phyloP scores from a whole-genome alignment of 768 basidiomycete genomes.

The Psilocybe subaeruginosa region DNA sequence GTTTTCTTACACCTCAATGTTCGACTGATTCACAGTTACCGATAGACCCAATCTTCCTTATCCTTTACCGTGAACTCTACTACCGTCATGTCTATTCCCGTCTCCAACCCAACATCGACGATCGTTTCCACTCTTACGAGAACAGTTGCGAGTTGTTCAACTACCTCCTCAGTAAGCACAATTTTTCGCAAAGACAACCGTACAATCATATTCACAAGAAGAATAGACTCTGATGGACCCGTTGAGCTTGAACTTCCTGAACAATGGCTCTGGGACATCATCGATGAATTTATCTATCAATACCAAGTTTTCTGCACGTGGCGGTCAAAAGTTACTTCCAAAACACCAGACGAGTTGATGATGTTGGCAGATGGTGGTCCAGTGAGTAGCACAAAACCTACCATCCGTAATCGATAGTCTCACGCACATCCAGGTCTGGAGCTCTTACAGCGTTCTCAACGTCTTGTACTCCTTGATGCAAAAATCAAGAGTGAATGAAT shows the following conservation, averaged over 20 bases:
- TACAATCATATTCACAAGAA: neutral
- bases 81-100: slow-evolving; percentile 97
- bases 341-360: slow-evolving; percentile 86
- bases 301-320: slow-evolving; percentile 96
- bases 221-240: slow-evolving; percentile 88
- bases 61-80: slow-evolving; percentile 95
- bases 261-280: slow-evolving; percentile 98
- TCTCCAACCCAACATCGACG: slow-evolving; percentile 93
- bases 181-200: neutral
- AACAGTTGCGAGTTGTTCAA: slow-evolving; percentile 99
- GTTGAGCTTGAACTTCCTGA: slow-evolving; percentile 93
- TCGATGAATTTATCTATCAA: slow-evolving; percentile 98
- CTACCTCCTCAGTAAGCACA: slow-evolving; percentile 82
- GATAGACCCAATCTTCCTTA: slow-evolving; percentile 88
- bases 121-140: slow-evolving; percentile 97
- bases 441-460: slow-evolving; percentile 96
- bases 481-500: slow-evolving; percentile 95
- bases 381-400: slow-evolving; percentile 41
- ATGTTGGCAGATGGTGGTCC: slow-evolving; percentile 77
- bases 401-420: slow-evolving; percentile 1
- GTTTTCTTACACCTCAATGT: neutral
- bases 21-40: neutral
- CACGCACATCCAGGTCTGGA: slow-evolving; percentile 72
- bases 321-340: slow-evolving; percentile 81
- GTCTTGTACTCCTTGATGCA: slow-evolving; percentile 98